phyloP scores from a whole-genome alignment of 2,329 filamentous ascomycete genomes.

The Diaporthe sp. region DNA sequence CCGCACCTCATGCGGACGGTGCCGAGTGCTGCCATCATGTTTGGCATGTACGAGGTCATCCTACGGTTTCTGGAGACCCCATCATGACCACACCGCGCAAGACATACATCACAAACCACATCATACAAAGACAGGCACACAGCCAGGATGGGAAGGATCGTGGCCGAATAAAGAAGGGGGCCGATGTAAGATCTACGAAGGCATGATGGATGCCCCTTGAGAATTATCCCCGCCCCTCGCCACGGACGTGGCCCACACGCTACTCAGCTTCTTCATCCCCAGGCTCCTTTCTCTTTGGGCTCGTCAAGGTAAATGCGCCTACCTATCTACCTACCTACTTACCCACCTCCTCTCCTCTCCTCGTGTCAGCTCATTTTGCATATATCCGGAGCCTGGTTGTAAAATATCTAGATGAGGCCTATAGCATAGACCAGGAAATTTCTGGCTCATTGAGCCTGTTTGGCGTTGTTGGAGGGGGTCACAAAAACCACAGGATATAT shows the following conservation, averaged over 20 bases:
- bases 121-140: neutral
- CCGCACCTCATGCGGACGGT: slow-evolving; percentile 93
- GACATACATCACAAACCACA: neutral
- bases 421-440: slow-evolving; percentile 31
- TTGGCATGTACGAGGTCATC: slow-evolving; percentile 84
- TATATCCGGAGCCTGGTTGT: slow-evolving; percentile 30
- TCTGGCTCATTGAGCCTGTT: slow-evolving; percentile 9
- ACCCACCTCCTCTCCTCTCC: neutral
- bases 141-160: neutral
- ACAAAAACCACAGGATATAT: slow-evolving; percentile 10
- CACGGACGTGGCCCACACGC: neutral
- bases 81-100: slow-evolving; percentile 37
- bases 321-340: neutral
- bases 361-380: slow-evolving; percentile 18
- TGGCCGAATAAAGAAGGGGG: neutral
- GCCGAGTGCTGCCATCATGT: slow-evolving; percentile 95
- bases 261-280: slow-evolving; percentile 23
- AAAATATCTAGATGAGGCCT: slow-evolving; percentile 24
- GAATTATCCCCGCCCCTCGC: neutral
- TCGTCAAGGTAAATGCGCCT: neutral
- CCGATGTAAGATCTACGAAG: slow-evolving; percentile 35
- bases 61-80: slow-evolving; percentile 60
- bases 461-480: slow-evolving; percentile 27
- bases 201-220: slow-evolving; percentile 4
- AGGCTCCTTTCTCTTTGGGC: neutral